Conservation (phyloP, 352 stramenopile genomes). For the Globisporangium carolinianum region DNA sequence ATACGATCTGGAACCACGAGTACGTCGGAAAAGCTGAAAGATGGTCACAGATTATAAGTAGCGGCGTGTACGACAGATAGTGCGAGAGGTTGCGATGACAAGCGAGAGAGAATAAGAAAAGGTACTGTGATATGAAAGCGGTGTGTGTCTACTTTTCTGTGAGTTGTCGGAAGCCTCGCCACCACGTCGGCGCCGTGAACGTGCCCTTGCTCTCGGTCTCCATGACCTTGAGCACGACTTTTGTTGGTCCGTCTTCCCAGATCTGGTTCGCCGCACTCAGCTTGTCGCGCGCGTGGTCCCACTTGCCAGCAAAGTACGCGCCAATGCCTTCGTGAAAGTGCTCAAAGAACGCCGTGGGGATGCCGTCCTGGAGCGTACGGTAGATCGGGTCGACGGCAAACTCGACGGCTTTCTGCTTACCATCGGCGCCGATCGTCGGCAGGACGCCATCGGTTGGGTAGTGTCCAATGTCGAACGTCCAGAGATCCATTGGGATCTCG, state of each 20-base stretch:
- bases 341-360: constrained; percentile 84
- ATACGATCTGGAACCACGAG: no score
- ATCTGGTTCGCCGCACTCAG: constrained; percentile 89
- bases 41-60: no score
- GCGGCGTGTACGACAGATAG: neutral
- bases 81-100: neutral
- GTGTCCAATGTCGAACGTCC: constrained; percentile 90
- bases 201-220: constrained; percentile 86
- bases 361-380: constrained; percentile 63
- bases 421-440: constrained; percentile 43
- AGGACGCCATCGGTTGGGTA: constrained; percentile 54
- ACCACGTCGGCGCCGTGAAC: constrained; percentile 79
- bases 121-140: neutral
- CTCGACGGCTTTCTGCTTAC: constrained; percentile 77
- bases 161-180: constrained; percentile 89
- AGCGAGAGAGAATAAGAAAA: neutral
- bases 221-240: constrained; percentile 88
- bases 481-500: constrained; percentile 91
- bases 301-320: constrained; percentile 92
- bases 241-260: constrained; percentile 66
- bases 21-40: no score
- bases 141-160: constrained; percentile 81
- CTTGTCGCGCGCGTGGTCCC: constrained; percentile 72
- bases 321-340: constrained; percentile 90
- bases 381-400: constrained; percentile 75